Base-by-base conservation (phyloP, 345 rosid species). In the Erucastrum elatum region DNA sequence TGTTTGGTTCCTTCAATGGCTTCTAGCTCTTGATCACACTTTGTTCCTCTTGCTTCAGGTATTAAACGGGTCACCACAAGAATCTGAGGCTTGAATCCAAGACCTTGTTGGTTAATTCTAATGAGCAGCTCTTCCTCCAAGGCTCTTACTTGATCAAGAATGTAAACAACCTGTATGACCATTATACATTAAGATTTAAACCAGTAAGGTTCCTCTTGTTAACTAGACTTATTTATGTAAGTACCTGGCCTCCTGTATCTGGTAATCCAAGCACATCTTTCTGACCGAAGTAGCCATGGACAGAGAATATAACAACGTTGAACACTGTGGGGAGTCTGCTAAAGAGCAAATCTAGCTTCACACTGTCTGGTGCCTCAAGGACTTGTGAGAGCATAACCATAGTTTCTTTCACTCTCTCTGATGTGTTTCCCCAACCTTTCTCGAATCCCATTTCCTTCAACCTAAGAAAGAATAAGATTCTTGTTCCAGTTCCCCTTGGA, bases 61-160 rank as follows among this genome's bases (percentile, higher is more conserved):
- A 94, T 90, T 12, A 94, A 84, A 29, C 97, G 37, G 13, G 97
- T 90, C 60, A 91, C 98, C 86, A 95, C 98, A 61, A 93, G 82
- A 84, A 93, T 92, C 77, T 89, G 91, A 41, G 99, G 99, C 88
- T 86, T 91, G 81, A 87, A 79, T 5, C 67, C 68, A 1, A 93
- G 90, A 3, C 99, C 99, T 83, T 89, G 98, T 64, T 83, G 88
- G 81, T 82, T 86, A 37, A 91, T 87, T 77, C 94, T 86, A 6
- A 71, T 82, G 8, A 91, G 88, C 70, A 95, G 74, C 66, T 87
- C 99, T 56, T 91, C 96, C 80, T 93, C 99, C 30, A 95, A 76
- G 35, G 98, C 98, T 86, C 91, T 86, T 72, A 93, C 94, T 91
- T 95, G 99, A 85, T 95, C 99, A 55, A 95, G 88, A 82, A 95